Evolutionary conservation across 371 early-diverging fungal species (phyloP).

Genomic region (Batkoa obscura): DNA sequence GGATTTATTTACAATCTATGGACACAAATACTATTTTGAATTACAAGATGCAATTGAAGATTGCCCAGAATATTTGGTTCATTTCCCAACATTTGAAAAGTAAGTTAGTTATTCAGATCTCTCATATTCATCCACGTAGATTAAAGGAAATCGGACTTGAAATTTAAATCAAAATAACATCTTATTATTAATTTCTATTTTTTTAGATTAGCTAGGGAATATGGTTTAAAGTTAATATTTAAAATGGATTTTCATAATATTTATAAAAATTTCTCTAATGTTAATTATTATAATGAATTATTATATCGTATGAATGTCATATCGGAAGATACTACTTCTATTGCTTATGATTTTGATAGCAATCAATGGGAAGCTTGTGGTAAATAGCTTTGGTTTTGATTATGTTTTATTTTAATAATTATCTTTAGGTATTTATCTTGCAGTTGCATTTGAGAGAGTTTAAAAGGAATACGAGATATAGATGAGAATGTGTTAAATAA

Average conservation of each 20-base stretch:
- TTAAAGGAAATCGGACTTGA: not conserved
- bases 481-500: no score
- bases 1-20: conserved; percentile 41
- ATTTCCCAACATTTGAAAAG: conserved; percentile 57
- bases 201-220: conserved; percentile 58
- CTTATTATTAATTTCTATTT: conserved; percentile 6
- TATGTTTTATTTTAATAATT: not conserved
- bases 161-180: not conserved
- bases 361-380: not conserved
- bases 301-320: conserved; percentile 71
- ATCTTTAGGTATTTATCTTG: not conserved
- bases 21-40: conserved; percentile 81
- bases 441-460: not conserved
- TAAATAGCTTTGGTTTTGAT: not conserved
- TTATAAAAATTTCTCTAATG: conserved; percentile 34
- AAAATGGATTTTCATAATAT: conserved; percentile 65
- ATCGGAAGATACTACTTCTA: not conserved
- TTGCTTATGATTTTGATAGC: not conserved
- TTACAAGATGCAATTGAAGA: conserved; percentile 93
- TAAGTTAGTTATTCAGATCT: conserved; percentile 13
- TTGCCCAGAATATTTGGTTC: conserved; percentile 94
- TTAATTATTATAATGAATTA: conserved; percentile 26
- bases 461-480: not conserved
- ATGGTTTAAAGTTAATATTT: conserved; percentile 49
- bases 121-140: not conserved